Base-by-base conservation (phyloP, 2,329 filamentous ascomycete species). In the Aspergillus calidoustus region DNA sequence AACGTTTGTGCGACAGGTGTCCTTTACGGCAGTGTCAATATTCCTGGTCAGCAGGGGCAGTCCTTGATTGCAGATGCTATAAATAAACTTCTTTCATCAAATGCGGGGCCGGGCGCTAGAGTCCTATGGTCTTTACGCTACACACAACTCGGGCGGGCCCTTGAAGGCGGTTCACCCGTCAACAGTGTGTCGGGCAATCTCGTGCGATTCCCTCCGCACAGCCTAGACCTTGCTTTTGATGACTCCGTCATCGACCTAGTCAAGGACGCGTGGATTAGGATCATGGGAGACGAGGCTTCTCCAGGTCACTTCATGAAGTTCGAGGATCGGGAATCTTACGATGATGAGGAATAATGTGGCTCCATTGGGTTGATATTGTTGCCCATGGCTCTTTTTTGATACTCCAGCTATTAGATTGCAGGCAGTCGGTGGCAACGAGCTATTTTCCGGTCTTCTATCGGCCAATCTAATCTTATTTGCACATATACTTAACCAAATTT, bases 251-350 rank as follows among this genome's bases (percentile, higher is more conserved):
- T 97, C 9, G 84, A 87, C 7, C 76, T 86, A 28, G 91, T 97
- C 2, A 86, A 86, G 62, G 76, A 84, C 9, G 87, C 88, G 7
- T 98, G 93, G 93, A 81, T 84, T 63, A 79, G 81, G 53, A 82
- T 93, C 4, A 80, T 86, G 66, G 85, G 83, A 9, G 77, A 80
- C 1, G 82, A 83, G 4, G 79, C 75, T 1, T 79, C 79, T 19
- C 80, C 81, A 19, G 79, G 80, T 19, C 74, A 84, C 49, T 97
- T 95, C 70, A 88, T 97, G 85, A 81, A 84, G 22, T 97, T 97
- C 74, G 85, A 89, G 53, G 91, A 95, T 62, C 84, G 92, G 25
- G 89, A 93, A 72, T 84, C 82, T 15, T 80, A 80, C 30, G 80
- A 78, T 62, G 85, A 85, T 34, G 87, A 91, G 66, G 68, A 74